Evolutionary conservation across 2,329 filamentous ascomycete genomes (phyloP).

Genomic region (Reticulascus tulasneorum): DNA sequence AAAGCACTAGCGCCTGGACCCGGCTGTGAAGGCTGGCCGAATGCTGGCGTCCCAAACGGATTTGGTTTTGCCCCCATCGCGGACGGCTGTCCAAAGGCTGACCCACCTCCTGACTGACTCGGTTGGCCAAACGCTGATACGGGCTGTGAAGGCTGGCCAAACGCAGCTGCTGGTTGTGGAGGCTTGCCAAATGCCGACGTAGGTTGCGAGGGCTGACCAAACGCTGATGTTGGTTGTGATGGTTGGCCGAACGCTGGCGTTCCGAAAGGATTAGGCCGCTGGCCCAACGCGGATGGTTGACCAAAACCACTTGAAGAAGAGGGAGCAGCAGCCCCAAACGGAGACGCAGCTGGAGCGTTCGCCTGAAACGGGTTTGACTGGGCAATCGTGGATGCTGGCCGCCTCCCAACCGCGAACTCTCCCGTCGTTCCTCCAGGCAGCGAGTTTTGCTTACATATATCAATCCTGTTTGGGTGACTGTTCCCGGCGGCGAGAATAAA

Average conservation of each 20-base stretch:
- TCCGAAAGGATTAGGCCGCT: constrained; percentile 25
- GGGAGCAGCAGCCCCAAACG: constrained; percentile 3
- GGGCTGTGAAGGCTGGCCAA: constrained; percentile 32
- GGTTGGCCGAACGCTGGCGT: constrained; percentile 35
- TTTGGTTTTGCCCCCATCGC: constrained; percentile 28
- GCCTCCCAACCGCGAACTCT: constrained; percentile 38
- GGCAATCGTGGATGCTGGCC: constrained; percentile 25
- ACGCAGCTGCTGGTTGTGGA: constrained; percentile 24
- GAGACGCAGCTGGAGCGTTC: constrained; percentile 22
- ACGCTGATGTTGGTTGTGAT: constrained; percentile 22
- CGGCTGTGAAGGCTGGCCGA: constrained; percentile 16
- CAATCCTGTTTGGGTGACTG: constrained; percentile 70
- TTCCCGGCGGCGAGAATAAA: constrained; percentile 64
- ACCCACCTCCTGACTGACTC: constrained; percentile 19
- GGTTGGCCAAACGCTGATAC: constrained; percentile 32
- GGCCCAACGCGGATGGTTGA: constrained; percentile 30
- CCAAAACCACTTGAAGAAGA: constrained; percentile 35
- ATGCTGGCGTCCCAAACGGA: constrained; percentile 25
- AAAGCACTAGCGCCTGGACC: constrained; percentile 23
- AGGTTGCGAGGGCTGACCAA: constrained; percentile 19
- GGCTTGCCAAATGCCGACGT: constrained; percentile 30
- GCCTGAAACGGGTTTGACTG: constrained; percentile 22
- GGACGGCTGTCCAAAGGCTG: constrained; percentile 33
- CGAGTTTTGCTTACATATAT: constrained; percentile 51
- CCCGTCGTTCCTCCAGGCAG: constrained; percentile 39